These are phyloP conservation scores for Cymbidium sinense DNA, from an alignment of 106 monocot species.

Conservation along the genomic window DNA sequence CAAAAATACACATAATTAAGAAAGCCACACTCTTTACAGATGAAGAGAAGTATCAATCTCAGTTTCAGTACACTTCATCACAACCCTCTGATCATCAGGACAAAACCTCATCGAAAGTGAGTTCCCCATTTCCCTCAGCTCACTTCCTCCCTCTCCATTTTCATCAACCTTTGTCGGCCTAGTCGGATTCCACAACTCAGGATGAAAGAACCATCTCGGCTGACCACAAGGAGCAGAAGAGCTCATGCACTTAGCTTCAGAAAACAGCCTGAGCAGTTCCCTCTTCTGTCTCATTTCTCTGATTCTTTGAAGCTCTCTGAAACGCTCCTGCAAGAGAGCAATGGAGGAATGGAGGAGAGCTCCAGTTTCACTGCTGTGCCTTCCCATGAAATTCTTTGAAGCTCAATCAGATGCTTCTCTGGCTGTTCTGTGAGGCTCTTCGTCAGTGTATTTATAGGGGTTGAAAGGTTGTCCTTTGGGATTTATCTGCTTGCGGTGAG, in stretches of 20 bases:
- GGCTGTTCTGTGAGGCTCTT: not conserved
- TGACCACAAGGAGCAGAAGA: not conserved
- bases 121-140: conserved; percentile 9
- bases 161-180: conserved; percentile 2
- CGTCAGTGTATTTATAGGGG: not conserved
- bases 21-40: conserved; percentile 21
- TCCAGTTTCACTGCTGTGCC: not conserved
- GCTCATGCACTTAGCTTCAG: not conserved
- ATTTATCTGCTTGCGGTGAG: not conserved
- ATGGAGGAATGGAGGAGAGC: conserved; percentile 42
- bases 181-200: conserved; percentile 32
- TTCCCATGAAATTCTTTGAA: conserved; percentile 5
- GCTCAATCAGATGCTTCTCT: not conserved
- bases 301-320: conserved; percentile 51
- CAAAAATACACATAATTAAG: not conserved
- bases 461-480: not conserved
- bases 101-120: conserved; percentile 13
- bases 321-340: conserved; percentile 63
- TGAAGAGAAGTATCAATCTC: conserved; percentile 82
- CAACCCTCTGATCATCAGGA: not conserved
- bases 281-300: conserved; percentile 63
- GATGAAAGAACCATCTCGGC: conserved; percentile 44
- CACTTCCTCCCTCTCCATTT: not conserved
- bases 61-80: conserved; percentile 7
- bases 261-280: conserved; percentile 22